Evolutionary conservation across 164 flowering plant species (phyloP), one percentile per base, ranked within the genome.

Genomic region (Liriodendron chinense): DNA sequence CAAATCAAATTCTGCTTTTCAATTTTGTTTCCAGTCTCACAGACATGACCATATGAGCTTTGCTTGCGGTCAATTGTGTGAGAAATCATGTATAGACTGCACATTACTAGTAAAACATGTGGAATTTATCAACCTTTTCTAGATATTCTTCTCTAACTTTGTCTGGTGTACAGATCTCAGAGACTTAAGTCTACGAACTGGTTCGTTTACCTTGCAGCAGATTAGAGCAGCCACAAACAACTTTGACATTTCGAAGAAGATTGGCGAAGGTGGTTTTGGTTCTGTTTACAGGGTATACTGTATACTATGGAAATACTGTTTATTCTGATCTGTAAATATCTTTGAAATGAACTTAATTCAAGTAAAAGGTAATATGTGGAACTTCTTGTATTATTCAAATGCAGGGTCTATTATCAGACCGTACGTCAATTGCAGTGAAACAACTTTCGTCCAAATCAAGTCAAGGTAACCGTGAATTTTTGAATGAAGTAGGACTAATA

Each of bases 381-480:
- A 26, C 9, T 16, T 25, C 26, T 28, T 12, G 26, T 43, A 24
- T 13, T 67, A 10, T 1, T 28, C 22, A 12, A 6, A 68, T 59
- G 77, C 72, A 92, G 97, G 97, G 97, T 69, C 67, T 77, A 47
- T 70, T 92, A 70, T 77, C 92, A 68, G 94, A 92, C 79, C 92
- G 94, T 26, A 82, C 89, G 23, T 25, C 87, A 57, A 84, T 91
- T 81, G 94, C 94, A 53, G 93, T 91, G 65, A 92, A 92, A 84
- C 92, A 91, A 78, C 92, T 92, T 25, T 92, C 97, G 4, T 80
- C 97, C 57, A 88, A 86, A 80, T 92, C 97, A 12, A 92, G 82
- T 82, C 97, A 92, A 83, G 97, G 97, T 73, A 89, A 81, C 62
- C 93, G 92, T 65, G 97, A 92, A 79, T 92, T 92, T 74, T 86